Base-by-base conservation (phyloP, 352 stramenopile genomes). In the Plasmopara viticola region DNA sequence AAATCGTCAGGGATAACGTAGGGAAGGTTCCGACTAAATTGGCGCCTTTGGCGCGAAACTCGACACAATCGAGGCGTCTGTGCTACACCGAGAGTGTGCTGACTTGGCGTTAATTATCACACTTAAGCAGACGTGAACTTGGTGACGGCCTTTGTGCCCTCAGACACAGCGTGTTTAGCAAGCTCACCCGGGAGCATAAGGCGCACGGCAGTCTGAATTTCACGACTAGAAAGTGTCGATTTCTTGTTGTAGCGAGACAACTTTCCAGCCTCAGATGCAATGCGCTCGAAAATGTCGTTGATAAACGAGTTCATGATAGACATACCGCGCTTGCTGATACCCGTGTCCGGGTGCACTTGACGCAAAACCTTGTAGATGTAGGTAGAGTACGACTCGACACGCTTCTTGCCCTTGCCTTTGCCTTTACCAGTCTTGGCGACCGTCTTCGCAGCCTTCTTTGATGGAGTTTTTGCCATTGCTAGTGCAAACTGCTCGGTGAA, bases 261-360 rank as follows among this genome's bases (percentile, higher is more conserved):
- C 74, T 96, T 97, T 65, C 90, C 94, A 53, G 96, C 94, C 78
- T 99, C 94, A 44, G 84, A 91, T 28, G 96, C 94, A 50, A 99
- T 97, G 54, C 95, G 88, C 74, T 99, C 96, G 72, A 99, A 99
- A 58, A 98, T 98, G 70, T 99, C 95, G 78, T 98, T 98, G 73
- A 98, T 98, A 77, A 98, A 99, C 58, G 95, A 98, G 87, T 98
- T 98, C 92, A 98, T 97, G 82, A 98, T 98, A 49, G 90, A 98
- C 94, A 98, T 98, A 47, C 89, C 95, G 59, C 94, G 94, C 87
- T 96, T 96, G 74, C 81, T 97, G 70, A 98, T 98, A 70, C 95
- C 95, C 59, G 90, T 98, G 60, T 98, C 92, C 7, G 94, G 92
- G 79, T 98, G 94, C 63, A 98, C 94, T 72, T 98, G 95, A 47